Evolutionary conservation across 352 stramenopile species (phyloP), one percentile per base, ranked within the genome.

Genomic region (Phytophthora meadii): DNA sequence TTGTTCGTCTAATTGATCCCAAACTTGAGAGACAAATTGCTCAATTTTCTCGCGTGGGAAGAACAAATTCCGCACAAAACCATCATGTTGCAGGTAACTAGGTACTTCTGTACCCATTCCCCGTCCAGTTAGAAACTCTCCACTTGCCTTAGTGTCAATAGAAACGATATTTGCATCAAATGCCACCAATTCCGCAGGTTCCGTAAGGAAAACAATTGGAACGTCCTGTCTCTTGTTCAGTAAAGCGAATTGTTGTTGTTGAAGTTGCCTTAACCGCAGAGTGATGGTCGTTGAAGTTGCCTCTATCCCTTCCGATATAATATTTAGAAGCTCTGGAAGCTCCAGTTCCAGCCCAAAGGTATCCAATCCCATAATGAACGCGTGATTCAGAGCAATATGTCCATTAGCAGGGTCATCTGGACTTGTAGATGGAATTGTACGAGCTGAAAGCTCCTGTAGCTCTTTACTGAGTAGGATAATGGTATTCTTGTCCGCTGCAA

Each of bases 401-500:
- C 37, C 60, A 27, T 17, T 62, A 30, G 61, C 34, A 5, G 32
- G 50, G 5, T 54, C 40, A 8, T 68, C 51, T 66, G 64, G 27
- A 5, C 22, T 46, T 2, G 39, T 36, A 32, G 40, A 59, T 6
- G 40, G 28, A 4, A 37, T 3, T 12, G 25, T 32, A 24, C 39
- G n/a, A 12, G 40, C 47, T 39, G 78, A 72, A 11, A 88, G 59
- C 0, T 89, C 79, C 36, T 92, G 82, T 1, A 91, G 14, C 5
- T 92, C 85, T 1, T 58, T 75, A 24, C 76, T 84, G 14, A 93
- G 68, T 40, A 90, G 55, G 4, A 70, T 59, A 40, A 92, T 93
- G 3, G 81, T 90, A 7, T 80, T 75, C 50, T 82, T 89, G 54
- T 93, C 82, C 1, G 81, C 82, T 1, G 80, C 79, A 6, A 90